Evolutionary conservation across 1,139 yeast species (phyloP).

Genomic region (Zygosaccharomyces pseudobailii): DNA sequence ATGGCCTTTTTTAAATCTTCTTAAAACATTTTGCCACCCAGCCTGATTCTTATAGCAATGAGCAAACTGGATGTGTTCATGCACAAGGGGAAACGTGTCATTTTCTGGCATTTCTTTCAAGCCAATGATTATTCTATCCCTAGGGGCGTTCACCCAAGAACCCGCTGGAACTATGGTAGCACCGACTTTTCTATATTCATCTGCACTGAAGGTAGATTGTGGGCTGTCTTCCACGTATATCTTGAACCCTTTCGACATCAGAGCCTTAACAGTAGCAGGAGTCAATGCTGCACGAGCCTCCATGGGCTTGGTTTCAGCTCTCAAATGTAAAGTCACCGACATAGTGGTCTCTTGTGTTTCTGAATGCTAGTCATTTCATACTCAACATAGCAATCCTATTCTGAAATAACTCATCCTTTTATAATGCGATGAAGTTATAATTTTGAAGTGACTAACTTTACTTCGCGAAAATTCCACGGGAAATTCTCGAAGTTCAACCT

Average conservation of each 20-base stretch:
- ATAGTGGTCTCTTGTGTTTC: constrained; percentile 1
- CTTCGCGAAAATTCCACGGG: constrained; percentile 7
- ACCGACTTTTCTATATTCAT: constrained; percentile 76
- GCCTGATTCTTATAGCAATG: constrained; percentile 97
- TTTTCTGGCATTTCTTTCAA: constrained; percentile 91
- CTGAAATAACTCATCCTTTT: neutral
- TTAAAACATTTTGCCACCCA: constrained; percentile 91
- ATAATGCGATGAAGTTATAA: neutral
- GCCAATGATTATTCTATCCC: constrained; percentile 83
- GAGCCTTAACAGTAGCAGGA: constrained; percentile 79
- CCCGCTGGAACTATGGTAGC: constrained; percentile 88
- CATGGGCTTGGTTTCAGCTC: constrained; percentile 95
- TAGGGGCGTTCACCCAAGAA: constrained; percentile 88
- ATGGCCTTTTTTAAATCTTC: constrained; percentile 85
- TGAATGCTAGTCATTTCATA: too few relatives aligned
- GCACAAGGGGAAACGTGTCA: constrained; percentile 85
- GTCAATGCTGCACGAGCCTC: constrained; percentile 98
- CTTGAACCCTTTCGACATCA: constrained; percentile 83
- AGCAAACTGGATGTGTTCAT: constrained; percentile 96
- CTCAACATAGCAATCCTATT: too few relatives aligned
- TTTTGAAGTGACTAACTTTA: neutral
- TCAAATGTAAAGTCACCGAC: constrained; percentile 61
- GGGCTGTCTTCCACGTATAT: constrained; percentile 82
- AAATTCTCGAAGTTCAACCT: constrained; percentile 3
- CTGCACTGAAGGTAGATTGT: constrained; percentile 70